Conservation (phyloP, 192 early-diverging fungal species). For the Backusella circina region DNA sequence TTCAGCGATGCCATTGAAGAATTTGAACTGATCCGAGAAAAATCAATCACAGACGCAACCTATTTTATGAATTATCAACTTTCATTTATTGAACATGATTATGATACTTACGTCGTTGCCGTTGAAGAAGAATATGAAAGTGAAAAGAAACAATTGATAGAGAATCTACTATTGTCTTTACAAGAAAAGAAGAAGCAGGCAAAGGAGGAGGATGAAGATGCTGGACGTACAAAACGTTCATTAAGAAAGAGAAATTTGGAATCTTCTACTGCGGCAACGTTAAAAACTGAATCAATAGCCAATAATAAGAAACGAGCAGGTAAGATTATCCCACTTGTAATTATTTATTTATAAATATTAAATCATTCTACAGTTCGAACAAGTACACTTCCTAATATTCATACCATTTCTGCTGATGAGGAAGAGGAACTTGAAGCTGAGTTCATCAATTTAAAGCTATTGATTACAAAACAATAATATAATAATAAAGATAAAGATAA, state of each 20-base stretch:
- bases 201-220: constrained; percentile 19
- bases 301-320: constrained; percentile 13
- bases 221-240: constrained; percentile 10
- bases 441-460: constrained; percentile 25
- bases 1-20: constrained; percentile 23
- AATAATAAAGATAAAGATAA: background rate
- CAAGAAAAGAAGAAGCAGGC: constrained; percentile 30
- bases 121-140: constrained; percentile 31
- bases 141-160: constrained; percentile 22
- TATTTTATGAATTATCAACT: constrained; percentile 25
- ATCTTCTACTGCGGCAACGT: background rate
- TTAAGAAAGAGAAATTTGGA: constrained; percentile 2
- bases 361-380: constrained; percentile 7
- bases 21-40: constrained; percentile 14
- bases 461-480: background rate
- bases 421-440: constrained; percentile 30
- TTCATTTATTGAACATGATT: constrained; percentile 16
- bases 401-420: constrained; percentile 6
- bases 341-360: background rate
- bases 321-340: background rate
- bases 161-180: constrained; percentile 16
- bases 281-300: constrained; percentile 13
- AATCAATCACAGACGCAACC: constrained; percentile 18
- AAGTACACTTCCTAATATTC: constrained; percentile 3
- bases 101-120: constrained; percentile 2